Conservation (phyloP, 345 rosid genomes). For the Boechera retrofracta region DNA sequence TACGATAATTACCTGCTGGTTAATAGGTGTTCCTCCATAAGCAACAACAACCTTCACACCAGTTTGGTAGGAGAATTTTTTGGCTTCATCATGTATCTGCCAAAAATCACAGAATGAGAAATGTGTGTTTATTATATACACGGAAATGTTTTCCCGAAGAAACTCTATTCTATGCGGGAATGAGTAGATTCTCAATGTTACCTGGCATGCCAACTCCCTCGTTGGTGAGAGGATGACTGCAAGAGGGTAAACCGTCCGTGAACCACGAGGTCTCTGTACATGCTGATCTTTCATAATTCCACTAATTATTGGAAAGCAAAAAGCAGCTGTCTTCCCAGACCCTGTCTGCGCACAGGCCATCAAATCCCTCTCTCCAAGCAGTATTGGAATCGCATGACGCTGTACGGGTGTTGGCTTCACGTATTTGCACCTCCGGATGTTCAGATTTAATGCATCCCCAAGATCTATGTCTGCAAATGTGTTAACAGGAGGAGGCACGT, state of each 20-base stretch:
- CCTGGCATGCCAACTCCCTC: constrained; percentile 95
- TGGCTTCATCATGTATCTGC: constrained; percentile 99
- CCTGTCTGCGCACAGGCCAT: constrained; percentile 99
- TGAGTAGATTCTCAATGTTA: constrained; percentile 32
- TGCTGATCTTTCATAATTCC: constrained; percentile 81
- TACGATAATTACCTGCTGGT: constrained; percentile 68
- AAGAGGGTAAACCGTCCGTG: constrained; percentile 84
- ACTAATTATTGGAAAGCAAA: constrained; percentile 95
- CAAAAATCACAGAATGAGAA: constrained; percentile 28
- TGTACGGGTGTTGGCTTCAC: constrained; percentile 98
- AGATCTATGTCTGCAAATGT: constrained; percentile 96
- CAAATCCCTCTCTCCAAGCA: constrained; percentile 81
- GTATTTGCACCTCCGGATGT: constrained; percentile 93
- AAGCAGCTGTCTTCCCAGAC: constrained; percentile 99
- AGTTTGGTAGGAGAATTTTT: constrained; percentile 93
- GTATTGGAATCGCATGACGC: constrained; percentile 91
- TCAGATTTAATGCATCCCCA: constrained; percentile 84
- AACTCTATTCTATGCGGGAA: background rate
- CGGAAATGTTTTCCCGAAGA: background rate
- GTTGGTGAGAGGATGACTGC: constrained; percentile 99
- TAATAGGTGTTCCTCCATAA: constrained; percentile 98
- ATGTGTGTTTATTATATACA: background rate
- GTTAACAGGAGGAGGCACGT: constrained; percentile 90
- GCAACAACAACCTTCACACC: constrained; percentile 99
- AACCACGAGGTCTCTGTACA: constrained; percentile 82